Evolutionary conservation across 139 green algal species (phyloP), one percentile per base, ranked within the genome.

Genomic region (Picochlorum costavermella): DNA sequence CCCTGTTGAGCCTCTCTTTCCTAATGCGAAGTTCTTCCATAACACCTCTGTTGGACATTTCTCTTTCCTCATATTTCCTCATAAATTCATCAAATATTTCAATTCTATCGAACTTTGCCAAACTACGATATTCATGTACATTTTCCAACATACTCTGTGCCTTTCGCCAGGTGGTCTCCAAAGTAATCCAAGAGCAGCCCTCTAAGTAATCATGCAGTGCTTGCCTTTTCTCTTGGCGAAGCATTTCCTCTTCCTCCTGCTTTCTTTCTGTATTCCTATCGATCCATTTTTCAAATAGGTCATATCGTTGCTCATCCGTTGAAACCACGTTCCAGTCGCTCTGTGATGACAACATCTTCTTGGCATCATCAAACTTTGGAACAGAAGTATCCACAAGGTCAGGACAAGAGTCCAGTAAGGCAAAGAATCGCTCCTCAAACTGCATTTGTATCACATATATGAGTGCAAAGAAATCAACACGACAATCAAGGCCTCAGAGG

Each of bases 401-500:
- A 10, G 57, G 44, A 56, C 58, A 72, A 28, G 71, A 74, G 29
- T 83, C 75, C 55, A 91, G 77, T 80, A 91, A 76, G 5, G 46
- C 45, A 28, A 72, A 64, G 46, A 96, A 96, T 17, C 77, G 83
- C 63, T 91, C 88, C 29, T 83, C 75, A 37, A 68, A 74, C 71
- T 72, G 5, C 57, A 43, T 30, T 33, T 20, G 10, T 12, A 28
- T 23, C 16, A 26, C 6, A 53, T 6, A 2, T 25, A 53, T 53
- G 46, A 28, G 23, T 23, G n/a, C 46, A 20, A 25, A 23, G 33
- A 44, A n/a, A 44, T 44, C n/a, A 44, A 33, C 37, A 30, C 0
- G 0, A 48, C 58, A n/a, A 25, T 49, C 23, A 50, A 8, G 26
- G 28, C 25, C 43, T 50, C 23, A 51, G 26, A 49, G 28, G 23